These are phyloP conservation scores for Blepharisma stoltei DNA, from an alignment of 73 alveolate genomes.

Conservation along the genomic window DNA sequence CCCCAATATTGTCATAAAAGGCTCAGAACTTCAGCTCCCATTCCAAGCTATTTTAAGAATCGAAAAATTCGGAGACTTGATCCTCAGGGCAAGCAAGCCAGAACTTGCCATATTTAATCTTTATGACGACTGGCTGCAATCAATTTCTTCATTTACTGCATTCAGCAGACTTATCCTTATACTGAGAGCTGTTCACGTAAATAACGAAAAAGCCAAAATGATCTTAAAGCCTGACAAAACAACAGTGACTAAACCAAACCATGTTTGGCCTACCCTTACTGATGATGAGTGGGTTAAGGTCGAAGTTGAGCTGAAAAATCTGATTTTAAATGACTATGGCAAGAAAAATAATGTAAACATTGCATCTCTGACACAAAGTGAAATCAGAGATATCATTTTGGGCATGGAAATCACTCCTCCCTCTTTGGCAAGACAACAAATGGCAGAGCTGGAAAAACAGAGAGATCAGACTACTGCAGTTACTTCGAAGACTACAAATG, in stretches of 20 bases:
- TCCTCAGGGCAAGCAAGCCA: constrained; percentile 99
- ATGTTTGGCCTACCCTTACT: constrained; percentile 99
- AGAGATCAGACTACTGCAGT: constrained; percentile 84
- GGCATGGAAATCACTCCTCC: constrained; percentile 99
- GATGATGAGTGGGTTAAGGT: constrained; percentile 99
- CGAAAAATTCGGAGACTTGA: constrained; percentile 84
- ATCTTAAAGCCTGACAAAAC: constrained; percentile 97
- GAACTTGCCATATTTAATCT: constrained; percentile 98
- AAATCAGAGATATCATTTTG: constrained; percentile 98
- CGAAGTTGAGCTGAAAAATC: constrained; percentile 98
- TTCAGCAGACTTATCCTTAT: constrained; percentile 94
- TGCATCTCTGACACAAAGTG: constrained; percentile 98
- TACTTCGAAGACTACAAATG: constrained; percentile 82
- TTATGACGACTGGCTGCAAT: constrained; percentile 99
- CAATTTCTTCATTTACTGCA: constrained; percentile 89
- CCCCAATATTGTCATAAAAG: constrained; percentile 99
- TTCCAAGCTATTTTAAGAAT: constrained; percentile 92
- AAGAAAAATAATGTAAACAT: constrained; percentile 99
- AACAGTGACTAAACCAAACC: constrained; percentile 97
- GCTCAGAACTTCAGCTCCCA: constrained; percentile 97
- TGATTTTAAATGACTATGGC: constrained; percentile 98
- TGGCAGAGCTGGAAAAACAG: constrained; percentile 87
- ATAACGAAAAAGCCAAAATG: constrained; percentile 98
- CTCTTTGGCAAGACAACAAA: constrained; percentile 72
- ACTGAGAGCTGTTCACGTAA: constrained; percentile 98